These are phyloP conservation scores for Scheffersomyces cryptocercus DNA, from an alignment of 1,139 yeast genomes.

Conservation along the genomic window DNA sequence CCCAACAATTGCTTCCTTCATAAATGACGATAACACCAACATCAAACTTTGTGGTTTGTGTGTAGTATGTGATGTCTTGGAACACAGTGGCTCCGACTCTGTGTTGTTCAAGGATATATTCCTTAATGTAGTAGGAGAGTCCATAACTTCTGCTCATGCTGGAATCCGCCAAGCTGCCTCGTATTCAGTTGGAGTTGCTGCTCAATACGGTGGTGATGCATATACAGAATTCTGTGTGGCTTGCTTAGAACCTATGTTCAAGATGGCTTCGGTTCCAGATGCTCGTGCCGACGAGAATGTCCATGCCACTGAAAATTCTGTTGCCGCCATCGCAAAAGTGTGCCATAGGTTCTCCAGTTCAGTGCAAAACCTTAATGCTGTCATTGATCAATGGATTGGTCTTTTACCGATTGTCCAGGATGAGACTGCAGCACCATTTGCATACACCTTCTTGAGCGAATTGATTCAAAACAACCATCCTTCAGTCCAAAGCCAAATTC, in stretches of 20 bases:
- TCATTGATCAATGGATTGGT: conserved; percentile 75
- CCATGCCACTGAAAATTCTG: conserved; percentile 84
- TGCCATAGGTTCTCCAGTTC: conserved; percentile 56
- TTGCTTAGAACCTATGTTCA: conserved; percentile 71
- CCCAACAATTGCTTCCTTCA: conserved; percentile 55
- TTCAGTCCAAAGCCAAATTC: conserved; percentile 55
- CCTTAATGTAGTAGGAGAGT: conserved; percentile 60
- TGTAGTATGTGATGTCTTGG: conserved; percentile 77
- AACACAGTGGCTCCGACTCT: conserved; percentile 72
- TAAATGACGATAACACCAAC: conserved; percentile 66
- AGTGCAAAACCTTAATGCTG: conserved; percentile 62
- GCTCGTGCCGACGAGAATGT: conserved; percentile 83
- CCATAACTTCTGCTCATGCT: conserved; percentile 67
- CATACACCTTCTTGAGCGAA: conserved; percentile 74
- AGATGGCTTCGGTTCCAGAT: conserved; percentile 78
- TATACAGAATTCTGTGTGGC: conserved; percentile 67
- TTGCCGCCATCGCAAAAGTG: conserved; percentile 82
- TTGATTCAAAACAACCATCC: conserved; percentile 72
- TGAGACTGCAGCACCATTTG: conserved; percentile 87
- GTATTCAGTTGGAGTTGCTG: conserved; percentile 82
- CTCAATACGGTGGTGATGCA: conserved; percentile 69
- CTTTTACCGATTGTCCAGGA: conserved; percentile 83
- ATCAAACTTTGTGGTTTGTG: conserved; percentile 79
- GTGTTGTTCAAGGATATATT: conserved; percentile 65
- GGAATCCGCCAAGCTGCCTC: conserved; percentile 87